These are phyloP conservation scores for Candida orba DNA, from an alignment of 805 yeast species.

Conservation along the genomic window DNA sequence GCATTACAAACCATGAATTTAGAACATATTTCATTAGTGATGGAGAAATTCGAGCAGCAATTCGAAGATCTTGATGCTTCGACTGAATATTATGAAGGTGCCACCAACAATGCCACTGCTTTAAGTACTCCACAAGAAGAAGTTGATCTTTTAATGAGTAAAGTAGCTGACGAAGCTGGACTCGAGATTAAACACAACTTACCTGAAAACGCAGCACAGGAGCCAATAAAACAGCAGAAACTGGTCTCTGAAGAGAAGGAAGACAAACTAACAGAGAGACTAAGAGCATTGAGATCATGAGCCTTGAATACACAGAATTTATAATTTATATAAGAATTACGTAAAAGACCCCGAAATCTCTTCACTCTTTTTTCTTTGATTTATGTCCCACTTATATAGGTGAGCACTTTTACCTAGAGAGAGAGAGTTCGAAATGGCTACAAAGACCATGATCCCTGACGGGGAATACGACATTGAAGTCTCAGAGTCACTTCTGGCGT, in stretches of 20 bases:
- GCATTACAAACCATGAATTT: constrained; percentile 95
- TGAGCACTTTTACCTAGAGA: no score
- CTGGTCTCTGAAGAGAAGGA: constrained; percentile 63
- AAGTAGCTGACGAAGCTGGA: constrained; percentile 97
- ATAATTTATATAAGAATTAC: not conserved
- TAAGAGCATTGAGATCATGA: constrained; percentile 68
- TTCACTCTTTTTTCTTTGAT: no score
- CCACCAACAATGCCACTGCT: constrained; percentile 84
- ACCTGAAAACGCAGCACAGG: constrained; percentile 39
- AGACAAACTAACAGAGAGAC: constrained; percentile 78
- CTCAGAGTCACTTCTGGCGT: constrained; percentile 12
- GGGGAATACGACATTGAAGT: constrained; percentile 21
- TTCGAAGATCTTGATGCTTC: constrained; percentile 94
- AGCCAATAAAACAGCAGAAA: constrained; percentile 42
- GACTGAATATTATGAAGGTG: constrained; percentile 85
- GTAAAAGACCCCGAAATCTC: not conserved
- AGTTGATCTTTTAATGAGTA: constrained; percentile 82
- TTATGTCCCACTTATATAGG: no score
- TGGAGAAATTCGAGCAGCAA: constrained; percentile 96
- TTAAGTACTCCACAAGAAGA: constrained; percentile 90
- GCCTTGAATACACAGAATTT: no score
- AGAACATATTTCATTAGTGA: constrained; percentile 84
- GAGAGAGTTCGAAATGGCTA: no score
- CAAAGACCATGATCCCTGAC: constrained; percentile 12
- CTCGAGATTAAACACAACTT: constrained; percentile 84